Percentiles rank a stretch among this genome's conserved stretches.
Evolutionary conservation across 495 filamentous ascomycete species (phyloP).

Genomic region (Rostrohypoxylon terebratum): DNA sequence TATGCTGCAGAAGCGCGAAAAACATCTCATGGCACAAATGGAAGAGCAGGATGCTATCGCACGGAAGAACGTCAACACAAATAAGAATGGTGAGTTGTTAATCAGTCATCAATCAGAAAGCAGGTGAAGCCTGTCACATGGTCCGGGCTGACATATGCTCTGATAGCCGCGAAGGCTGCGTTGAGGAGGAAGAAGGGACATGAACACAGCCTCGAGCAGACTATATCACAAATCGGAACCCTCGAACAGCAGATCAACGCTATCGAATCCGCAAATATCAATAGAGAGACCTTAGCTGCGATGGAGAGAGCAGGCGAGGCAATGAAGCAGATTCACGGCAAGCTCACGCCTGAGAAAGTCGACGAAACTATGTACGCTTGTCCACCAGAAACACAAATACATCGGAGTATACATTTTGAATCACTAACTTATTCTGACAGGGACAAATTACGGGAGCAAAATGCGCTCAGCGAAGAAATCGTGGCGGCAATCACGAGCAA

Average conservation of each 20-base stretch:
- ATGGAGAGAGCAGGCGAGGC: constrained; percentile 91
- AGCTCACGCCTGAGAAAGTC: constrained; percentile 90
- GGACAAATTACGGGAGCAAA: constrained; percentile 93
- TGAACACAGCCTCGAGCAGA: constrained; percentile 91
- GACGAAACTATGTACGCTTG: constrained; percentile 90
- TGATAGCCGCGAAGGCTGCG: constrained; percentile 86
- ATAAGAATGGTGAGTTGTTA: constrained; percentile 82
- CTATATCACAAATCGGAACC: constrained; percentile 85
- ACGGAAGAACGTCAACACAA: constrained; percentile 87
- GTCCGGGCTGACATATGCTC: constrained; percentile 28
- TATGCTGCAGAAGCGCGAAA: constrained; percentile 97
- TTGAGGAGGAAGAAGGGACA: constrained; percentile 93
- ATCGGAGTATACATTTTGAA: constrained; percentile 5
- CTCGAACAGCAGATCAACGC: constrained; percentile 95
- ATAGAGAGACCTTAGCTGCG: constrained; percentile 91
- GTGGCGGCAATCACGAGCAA: constrained; percentile 80
- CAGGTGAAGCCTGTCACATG: neutral
- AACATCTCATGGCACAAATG: constrained; percentile 89
- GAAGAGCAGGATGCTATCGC: constrained; percentile 91
- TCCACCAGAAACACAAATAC: neutral
- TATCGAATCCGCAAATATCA: constrained; percentile 98
- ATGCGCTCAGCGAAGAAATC: constrained; percentile 92
- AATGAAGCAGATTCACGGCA: constrained; percentile 92
- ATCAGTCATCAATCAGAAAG: constrained; percentile 45
- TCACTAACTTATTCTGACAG: constrained; percentile 60